Evolutionary conservation across 768 basidiomycete genomes (phyloP), one percentile per base, ranked within the genome.

Genomic region (Hydnomerulius pinastri): DNA sequence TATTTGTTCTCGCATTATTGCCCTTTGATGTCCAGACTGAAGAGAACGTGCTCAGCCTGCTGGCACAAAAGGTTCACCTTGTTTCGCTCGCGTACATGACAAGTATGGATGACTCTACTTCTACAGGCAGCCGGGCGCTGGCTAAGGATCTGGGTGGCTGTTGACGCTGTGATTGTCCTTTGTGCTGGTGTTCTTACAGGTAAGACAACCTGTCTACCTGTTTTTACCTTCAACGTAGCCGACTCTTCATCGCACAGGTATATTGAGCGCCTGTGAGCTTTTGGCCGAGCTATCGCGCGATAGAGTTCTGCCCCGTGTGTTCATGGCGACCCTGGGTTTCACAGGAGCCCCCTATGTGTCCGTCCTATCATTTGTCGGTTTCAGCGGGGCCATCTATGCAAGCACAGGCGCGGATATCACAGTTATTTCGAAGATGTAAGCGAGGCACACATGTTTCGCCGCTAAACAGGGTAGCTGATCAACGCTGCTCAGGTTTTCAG

Each of bases 151-250:
- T 80, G 79, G 74, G 71, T 87, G 10, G 85, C 82, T 1, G 73
- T 80, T 0, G 87, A 91, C 56, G 85, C 86, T 3, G 74, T 84
- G 38, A 63, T 86, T n/a, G 87, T 89, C 12, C 74, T 90, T 2
- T 85, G 82, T 48, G 87, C 85, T 2, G 86, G 86, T 1, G 81
- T 89, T 23, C 71, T 90, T 7, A 83, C 86, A 33, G 87, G 87
- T 76, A 57, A 53, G 63, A 52, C 13, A 21, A 43, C 23, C 20
- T 45, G 42, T 17, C 13, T 37, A 6, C 15, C 6, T 42, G 25
- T 32, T 49, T 24, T 49, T 24, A 3, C 29, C 48, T 21, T 15
- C 15, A n/a, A 20, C 46, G 53, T 39, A 39, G n/a, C 13, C 48
- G 36, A 54, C 12, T 20, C 46, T 32, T 21, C 25, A 15, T 50